Evolutionary conservation across 2,329 filamentous ascomycete species (phyloP).

Genomic region (Alternaria triticina): DNA sequence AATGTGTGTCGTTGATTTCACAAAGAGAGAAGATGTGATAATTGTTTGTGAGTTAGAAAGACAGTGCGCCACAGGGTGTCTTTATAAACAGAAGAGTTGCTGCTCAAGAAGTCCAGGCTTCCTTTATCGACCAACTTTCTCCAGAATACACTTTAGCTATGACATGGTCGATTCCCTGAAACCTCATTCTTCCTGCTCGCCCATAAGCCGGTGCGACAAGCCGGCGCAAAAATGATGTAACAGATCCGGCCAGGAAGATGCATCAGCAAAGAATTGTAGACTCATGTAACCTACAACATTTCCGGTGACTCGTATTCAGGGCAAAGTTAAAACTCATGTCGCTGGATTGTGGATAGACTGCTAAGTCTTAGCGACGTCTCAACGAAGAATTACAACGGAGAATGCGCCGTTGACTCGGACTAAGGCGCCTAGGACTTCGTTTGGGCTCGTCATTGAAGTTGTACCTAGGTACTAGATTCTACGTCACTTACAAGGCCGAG

Average conservation of each 20-base stretch:
- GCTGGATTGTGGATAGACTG: background rate
- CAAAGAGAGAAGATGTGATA: background rate
- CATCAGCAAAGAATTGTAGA: background rate
- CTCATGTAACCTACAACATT: background rate
- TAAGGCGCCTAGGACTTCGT: background rate
- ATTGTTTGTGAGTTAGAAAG: background rate
- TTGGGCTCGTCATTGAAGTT: background rate
- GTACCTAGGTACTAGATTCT: background rate
- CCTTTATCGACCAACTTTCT: background rate
- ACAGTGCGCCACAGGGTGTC: background rate
- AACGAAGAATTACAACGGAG: background rate
- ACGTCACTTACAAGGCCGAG: background rate
- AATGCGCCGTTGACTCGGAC: background rate
- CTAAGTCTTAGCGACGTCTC: background rate
- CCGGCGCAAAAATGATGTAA: background rate
- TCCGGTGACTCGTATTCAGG: background rate
- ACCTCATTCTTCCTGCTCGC: background rate
- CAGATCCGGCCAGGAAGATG: background rate
- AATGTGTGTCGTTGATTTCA: background rate
- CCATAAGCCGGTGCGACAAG: background rate
- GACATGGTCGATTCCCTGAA: background rate
- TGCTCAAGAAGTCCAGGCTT: background rate
- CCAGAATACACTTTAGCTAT: background rate
- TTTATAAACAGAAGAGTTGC: background rate
- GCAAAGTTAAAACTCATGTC: background rate